phyloP scores from a whole-genome alignment of 1,284 basidiomycete species.

The Fomitopsis schrenkii region DNA sequence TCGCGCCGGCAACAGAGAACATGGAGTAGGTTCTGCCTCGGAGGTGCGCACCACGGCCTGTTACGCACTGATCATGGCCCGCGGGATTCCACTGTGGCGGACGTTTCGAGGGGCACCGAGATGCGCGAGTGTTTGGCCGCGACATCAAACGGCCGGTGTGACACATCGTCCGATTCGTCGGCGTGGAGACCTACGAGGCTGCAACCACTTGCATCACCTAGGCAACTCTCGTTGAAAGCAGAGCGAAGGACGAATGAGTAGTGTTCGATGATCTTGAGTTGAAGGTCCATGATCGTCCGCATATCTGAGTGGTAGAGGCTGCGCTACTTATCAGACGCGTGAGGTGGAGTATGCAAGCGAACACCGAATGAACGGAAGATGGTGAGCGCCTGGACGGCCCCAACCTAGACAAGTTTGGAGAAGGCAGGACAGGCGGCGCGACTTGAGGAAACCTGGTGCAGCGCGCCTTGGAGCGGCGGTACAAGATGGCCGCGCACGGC shows the following conservation, averaged over 20 bases:
- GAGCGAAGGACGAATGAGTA: no score
- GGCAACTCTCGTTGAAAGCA: neutral
- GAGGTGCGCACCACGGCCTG: neutral
- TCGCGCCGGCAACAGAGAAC: neutral
- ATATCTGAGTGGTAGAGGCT: no score
- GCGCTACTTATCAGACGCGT: no score
- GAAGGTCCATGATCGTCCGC: no score
- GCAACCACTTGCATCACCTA: neutral
- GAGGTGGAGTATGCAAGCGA: no score
- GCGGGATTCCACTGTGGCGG: no score
- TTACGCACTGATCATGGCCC: neutral
- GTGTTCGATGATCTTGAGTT: no score
- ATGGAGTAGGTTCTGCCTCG: neutral
- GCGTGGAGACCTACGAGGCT: neutral
- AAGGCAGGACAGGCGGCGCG: no score
- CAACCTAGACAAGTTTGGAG: no score
- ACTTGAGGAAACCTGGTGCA: neutral
- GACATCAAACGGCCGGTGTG: neutral
- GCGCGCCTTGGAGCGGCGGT: neutral
- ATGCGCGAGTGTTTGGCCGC: neutral
- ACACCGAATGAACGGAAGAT: no score
- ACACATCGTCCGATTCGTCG: neutral
- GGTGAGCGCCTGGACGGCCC: no score
- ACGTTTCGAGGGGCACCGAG: neutral
- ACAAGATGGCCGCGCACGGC: no score